These are phyloP conservation scores for Aspergillus affinis DNA, from an alignment of 495 filamentous ascomycete genomes.

Conservation along the genomic window DNA sequence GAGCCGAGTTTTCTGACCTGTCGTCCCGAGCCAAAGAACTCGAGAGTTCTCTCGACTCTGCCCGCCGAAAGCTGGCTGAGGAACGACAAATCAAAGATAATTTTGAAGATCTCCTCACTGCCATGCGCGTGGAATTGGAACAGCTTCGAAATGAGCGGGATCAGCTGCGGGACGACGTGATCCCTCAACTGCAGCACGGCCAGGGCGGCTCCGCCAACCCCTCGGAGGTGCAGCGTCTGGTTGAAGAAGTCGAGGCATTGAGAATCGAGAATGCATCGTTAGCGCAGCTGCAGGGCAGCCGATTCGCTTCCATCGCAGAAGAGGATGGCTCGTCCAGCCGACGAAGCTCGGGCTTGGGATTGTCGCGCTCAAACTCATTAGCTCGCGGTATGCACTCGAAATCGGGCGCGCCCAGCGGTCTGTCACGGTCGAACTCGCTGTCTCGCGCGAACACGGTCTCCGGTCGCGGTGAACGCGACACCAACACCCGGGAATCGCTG, in stretches of 20 bases:
- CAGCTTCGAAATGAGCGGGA: slow-evolving; percentile 85
- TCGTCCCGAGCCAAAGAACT: slow-evolving; percentile 61
- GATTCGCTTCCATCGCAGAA: slow-evolving; percentile 65
- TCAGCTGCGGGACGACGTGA: slow-evolving; percentile 82
- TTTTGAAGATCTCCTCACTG: slow-evolving; percentile 85
- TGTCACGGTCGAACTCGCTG: slow-evolving; percentile 60
- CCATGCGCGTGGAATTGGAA: slow-evolving; percentile 77
- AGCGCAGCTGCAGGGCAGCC: slow-evolving; percentile 48
- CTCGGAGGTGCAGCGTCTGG: slow-evolving; percentile 69
- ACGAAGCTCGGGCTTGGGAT: slow-evolving; percentile 40
- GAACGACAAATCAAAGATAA: slow-evolving; percentile 89
- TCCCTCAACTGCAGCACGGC: slow-evolving; percentile 74
- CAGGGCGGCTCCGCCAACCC: slow-evolving; percentile 53
- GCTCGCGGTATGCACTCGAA: slow-evolving; percentile 43
- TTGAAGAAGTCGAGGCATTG: slow-evolving; percentile 64
- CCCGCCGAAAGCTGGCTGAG: slow-evolving; percentile 75
- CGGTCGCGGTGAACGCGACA: slow-evolving; percentile 44
- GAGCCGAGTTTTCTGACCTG: slow-evolving; percentile 41
- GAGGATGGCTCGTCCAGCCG: slow-evolving; percentile 42
- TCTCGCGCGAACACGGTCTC: slow-evolving; percentile 18
- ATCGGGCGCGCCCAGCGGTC: slow-evolving; percentile 37
- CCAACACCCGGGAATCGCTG: slow-evolving; percentile 66
- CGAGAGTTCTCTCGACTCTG: slow-evolving; percentile 75
- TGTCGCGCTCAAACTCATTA: slow-evolving; percentile 63
- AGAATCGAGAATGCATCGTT: slow-evolving; percentile 54